Evolutionary conservation across 257 asterid genomes (phyloP).

Genomic region (Perilla frutescens): DNA sequence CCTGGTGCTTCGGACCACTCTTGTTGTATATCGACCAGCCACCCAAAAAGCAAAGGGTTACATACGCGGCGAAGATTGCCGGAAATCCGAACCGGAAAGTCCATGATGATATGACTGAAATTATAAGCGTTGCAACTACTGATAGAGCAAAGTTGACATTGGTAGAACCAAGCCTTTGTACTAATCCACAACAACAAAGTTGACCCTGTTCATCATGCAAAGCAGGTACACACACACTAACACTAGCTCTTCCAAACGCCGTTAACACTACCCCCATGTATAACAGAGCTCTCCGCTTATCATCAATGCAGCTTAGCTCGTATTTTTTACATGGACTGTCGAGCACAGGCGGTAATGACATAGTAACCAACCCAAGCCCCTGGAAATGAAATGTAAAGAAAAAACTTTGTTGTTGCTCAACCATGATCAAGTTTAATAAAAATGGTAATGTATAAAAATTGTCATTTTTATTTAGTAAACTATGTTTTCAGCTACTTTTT

Average conservation of each 20-base stretch:
- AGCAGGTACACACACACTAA: slow-evolving; percentile 41
- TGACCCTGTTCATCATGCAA: slow-evolving; percentile 30
- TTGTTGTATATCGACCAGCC: slow-evolving; percentile 27
- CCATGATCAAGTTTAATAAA: too few relatives aligned
- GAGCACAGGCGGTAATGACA: slow-evolving; percentile 63
- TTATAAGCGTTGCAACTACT: slow-evolving; percentile 44
- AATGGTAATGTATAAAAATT: too few relatives aligned
- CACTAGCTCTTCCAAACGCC: slow-evolving; percentile 57
- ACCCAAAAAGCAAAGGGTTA: slow-evolving; percentile 37
- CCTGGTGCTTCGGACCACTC: slow-evolving; percentile 19
- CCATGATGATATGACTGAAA: slow-evolving; percentile 58
- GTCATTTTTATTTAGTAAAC: too few relatives aligned
- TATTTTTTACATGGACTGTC: slow-evolving; percentile 46
- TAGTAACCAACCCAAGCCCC: slow-evolving; percentile 55
- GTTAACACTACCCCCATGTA: slow-evolving; percentile 45
- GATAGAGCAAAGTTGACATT: slow-evolving; percentile 15
- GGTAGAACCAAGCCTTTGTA: slow-evolving; percentile 3
- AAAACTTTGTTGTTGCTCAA: too few relatives aligned
- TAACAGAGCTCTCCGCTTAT: slow-evolving; percentile 47
- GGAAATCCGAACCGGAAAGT: slow-evolving; percentile 55
- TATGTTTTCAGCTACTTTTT: too few relatives aligned
- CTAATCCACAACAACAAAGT: neutral
- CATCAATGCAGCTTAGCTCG: slow-evolving; percentile 45
- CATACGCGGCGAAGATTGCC: slow-evolving; percentile 45
- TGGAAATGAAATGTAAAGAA: slow-evolving; percentile 15